Percentiles rank a stretch among this genome's conserved stretches.
Conservation (phyloP, 805 yeast genomes). For the Isabelozyma gotoi region DNA sequence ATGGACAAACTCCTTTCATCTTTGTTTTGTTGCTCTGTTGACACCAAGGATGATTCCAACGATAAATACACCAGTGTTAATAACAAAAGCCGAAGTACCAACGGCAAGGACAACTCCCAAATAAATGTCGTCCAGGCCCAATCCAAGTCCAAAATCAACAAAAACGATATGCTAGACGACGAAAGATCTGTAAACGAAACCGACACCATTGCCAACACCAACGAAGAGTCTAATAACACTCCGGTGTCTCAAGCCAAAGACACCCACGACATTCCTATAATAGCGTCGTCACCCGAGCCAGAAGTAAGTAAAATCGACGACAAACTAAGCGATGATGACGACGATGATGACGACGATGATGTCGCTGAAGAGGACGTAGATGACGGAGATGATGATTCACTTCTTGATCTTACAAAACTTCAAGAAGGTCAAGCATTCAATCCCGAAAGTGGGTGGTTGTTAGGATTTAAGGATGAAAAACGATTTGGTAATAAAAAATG, state of each 20-base stretch:
- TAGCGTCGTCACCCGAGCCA: not conserved
- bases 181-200: slow-evolving; percentile 41
- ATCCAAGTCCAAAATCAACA: slow-evolving; percentile 6
- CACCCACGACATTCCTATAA: not conserved
- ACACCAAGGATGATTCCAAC: slow-evolving; percentile 16
- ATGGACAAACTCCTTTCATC: slow-evolving; percentile 33
- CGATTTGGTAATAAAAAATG: slow-evolving; percentile 70
- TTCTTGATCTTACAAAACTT: slow-evolving; percentile 58
- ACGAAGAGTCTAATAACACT: slow-evolving; percentile 23
- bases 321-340: slow-evolving; percentile 5
- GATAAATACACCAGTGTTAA: slow-evolving; percentile 2
- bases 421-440: slow-evolving; percentile 74
- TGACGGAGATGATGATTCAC: slow-evolving; percentile 21
- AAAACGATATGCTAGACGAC: slow-evolving; percentile 31
- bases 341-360: slow-evolving; percentile 2
- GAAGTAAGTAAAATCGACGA: slow-evolving; percentile 6
- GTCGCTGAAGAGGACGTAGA: slow-evolving; percentile 7
- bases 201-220: slow-evolving; percentile 40
- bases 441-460: slow-evolving; percentile 59
- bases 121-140: not conserved
- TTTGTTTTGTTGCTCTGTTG: slow-evolving; percentile 40
- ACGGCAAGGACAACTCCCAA: not conserved
- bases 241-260: too few relatives aligned
- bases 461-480: slow-evolving; percentile 52
- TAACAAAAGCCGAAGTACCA: not conserved